A percentile compares a stretch with the other conserved stretches of the same genome.
Evolutionary conservation across 2,329 filamentous ascomycete genomes (phyloP).

Genomic region (Fragosphaeria purpurea): DNA sequence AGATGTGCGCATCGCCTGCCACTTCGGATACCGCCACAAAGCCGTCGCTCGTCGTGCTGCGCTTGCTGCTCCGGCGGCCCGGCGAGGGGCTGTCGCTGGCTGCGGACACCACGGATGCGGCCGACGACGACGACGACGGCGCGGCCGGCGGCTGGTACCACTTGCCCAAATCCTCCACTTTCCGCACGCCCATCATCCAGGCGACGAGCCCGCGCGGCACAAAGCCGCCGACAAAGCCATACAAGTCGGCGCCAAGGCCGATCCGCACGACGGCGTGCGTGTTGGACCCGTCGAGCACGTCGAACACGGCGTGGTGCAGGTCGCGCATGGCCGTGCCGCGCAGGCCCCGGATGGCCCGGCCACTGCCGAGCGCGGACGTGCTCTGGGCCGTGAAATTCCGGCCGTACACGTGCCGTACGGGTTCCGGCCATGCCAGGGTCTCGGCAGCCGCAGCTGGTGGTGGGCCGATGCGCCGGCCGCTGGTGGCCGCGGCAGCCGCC

Average conservation of each 20-base stretch:
- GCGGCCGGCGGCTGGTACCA: conserved; percentile 38
- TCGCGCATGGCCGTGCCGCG: conserved; percentile 65
- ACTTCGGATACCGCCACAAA: conserved; percentile 42
- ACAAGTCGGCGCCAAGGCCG: conserved; percentile 73
- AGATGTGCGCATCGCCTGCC: conserved; percentile 33
- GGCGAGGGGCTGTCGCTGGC: conserved; percentile 8
- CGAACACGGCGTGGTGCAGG: conserved; percentile 81
- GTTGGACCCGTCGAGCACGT: conserved; percentile 63
- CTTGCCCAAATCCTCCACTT: conserved; percentile 45
- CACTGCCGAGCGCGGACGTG: conserved; percentile 44
- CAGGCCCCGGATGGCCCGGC: conserved; percentile 43
- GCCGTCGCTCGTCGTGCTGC: conserved; percentile 22
- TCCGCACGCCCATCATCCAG: conserved; percentile 82
- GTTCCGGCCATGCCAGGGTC: conserved; percentile 54
- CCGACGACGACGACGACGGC: conserved; percentile 21
- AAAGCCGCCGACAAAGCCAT: conserved; percentile 76
- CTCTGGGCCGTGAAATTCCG: conserved; percentile 50
- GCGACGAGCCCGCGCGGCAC: conserved; percentile 68
- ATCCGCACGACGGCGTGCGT: conserved; percentile 60
- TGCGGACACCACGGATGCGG: not conserved
- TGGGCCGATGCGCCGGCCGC: conserved; percentile 16
- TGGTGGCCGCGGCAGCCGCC: conserved; percentile 10
- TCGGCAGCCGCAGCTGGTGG: conserved; percentile 41
- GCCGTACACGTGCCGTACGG: conserved; percentile 50
- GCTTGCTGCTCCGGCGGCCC: conserved; percentile 13